These are phyloP conservation scores for Amanita polypyramis DNA, from an alignment of 768 basidiomycete species.

Conservation along the genomic window DNA sequence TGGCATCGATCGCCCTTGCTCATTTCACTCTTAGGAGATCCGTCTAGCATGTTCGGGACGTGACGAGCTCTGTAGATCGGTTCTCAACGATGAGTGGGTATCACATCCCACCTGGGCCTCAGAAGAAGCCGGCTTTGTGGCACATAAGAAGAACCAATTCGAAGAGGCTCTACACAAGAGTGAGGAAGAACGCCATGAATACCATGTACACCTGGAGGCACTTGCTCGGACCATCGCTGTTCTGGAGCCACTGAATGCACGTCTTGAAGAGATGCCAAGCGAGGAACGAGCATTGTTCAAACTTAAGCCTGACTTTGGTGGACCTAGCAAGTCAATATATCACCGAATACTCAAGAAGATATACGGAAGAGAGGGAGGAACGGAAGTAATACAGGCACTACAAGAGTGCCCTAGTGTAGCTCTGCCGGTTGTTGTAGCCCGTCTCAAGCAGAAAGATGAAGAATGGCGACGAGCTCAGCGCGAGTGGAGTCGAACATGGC, in stretches of 20 bases:
- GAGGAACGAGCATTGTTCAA: constrained; percentile 80
- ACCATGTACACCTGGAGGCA: constrained; percentile 90
- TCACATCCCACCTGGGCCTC: constrained; percentile 98
- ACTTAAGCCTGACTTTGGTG: constrained; percentile 83
- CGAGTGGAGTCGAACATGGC: constrained; percentile 96
- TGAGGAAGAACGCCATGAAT: constrained; percentile 98
- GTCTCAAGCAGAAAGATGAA: constrained; percentile 90
- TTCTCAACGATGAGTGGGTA: constrained; percentile 96
- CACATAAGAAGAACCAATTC: constrained; percentile 94
- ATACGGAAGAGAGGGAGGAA: constrained; percentile 72
- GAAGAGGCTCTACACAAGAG: constrained; percentile 95
- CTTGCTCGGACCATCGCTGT: constrained; percentile 84
- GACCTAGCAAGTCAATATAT: constrained; percentile 77
- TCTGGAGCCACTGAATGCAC: constrained; percentile 76
- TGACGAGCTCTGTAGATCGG: constrained; percentile 89
- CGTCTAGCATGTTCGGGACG: constrained; percentile 88
- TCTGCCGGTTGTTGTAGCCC: constrained; percentile 81
- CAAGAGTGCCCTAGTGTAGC: constrained; percentile 88
- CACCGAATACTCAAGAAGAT: constrained; percentile 90
- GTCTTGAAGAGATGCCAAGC: constrained; percentile 80
- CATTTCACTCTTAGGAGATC: constrained; percentile 52
- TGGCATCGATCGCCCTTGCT: constrained; percentile 1
- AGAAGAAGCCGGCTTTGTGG: constrained; percentile 87
- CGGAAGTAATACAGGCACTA: constrained; percentile 73
- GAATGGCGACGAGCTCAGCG: constrained; percentile 93